Conservation (phyloP, 768 basidiomycete species). For the Mrakia hoshinonis region DNA sequence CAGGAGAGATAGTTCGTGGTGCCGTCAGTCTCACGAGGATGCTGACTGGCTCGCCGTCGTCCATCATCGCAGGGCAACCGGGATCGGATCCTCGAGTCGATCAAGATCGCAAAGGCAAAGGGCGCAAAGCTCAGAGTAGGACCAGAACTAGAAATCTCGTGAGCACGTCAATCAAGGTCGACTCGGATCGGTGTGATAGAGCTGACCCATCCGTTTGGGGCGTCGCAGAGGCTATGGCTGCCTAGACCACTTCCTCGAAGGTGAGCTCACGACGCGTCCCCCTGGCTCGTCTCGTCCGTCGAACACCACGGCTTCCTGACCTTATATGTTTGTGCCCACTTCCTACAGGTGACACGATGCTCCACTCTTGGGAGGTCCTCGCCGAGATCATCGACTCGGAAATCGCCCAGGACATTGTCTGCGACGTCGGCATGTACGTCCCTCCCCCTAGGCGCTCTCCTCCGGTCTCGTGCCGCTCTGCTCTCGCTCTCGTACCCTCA, state of each 20-base stretch:
- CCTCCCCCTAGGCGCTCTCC: background rate
- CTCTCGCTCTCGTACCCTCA: background rate
- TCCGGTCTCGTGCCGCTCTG: background rate
- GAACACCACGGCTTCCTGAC: no score
- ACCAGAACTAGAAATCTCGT: conserved; percentile 95
- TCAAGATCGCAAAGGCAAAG: conserved; percentile 72
- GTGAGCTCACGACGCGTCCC: conserved; percentile 42
- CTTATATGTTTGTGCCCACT: background rate
- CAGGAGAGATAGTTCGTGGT: conserved; percentile 27
- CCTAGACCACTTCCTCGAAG: conserved; percentile 94
- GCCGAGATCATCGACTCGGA: conserved; percentile 78
- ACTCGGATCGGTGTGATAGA: background rate
- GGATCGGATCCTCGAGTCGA: conserved; percentile 80
- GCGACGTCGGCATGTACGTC: conserved; percentile 89
- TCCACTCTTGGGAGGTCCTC: conserved; percentile 96
- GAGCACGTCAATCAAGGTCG: background rate
- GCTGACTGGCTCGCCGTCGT: background rate
- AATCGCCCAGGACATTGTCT: conserved; percentile 73
- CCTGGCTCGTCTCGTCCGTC: background rate
- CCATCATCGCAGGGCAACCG: conserved; percentile 66
- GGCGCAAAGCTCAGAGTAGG: conserved; percentile 90
- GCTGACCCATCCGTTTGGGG: conserved; percentile 13
- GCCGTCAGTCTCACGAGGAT: background rate
- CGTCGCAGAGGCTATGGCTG: conserved; percentile 81
- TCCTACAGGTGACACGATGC: conserved; percentile 79